Evolutionary conservation across 2,329 filamentous ascomycete species (phyloP), one percentile per base, ranked within the genome.

Genomic region (Calcarisporium arbuscula): DNA sequence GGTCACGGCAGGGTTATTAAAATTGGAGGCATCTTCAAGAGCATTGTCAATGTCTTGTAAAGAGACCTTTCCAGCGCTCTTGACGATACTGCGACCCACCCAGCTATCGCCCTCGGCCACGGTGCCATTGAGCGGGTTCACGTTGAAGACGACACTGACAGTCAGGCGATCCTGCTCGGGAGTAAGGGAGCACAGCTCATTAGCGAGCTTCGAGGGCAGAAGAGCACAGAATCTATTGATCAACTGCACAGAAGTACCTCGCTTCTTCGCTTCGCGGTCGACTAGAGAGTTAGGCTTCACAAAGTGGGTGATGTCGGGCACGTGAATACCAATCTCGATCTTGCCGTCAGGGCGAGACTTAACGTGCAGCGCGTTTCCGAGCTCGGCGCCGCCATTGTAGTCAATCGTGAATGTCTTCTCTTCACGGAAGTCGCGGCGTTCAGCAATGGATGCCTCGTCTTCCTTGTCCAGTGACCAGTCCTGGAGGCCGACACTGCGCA

Each of bases 231-330:
- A 67, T 22, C 88, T 81, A 67, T 95, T 92, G 65, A 95, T 83
- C 44, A 98, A 72, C 55, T 96, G 94, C 17, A 98, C 92, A 22
- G 88, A 89, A 38, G 89, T 96, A 41, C 90, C 90, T 46, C 92
- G 86, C 73, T 96, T 98, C 76, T 92, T 95, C 9, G 92, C 92
- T 64, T 98, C 92, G 30, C 92, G 83, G 53, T 98, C 92, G 32
- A 96, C 89, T 29, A 96, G 76, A 12, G 89, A 95, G 67, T 94
- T 94, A 30, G 82, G 73, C 72, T 96, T 96, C 58, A 98, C 86
- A 56, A 98, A 98, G 64, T 98, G 87, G 41, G 92, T 82, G 47
- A 96, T 82, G 60, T 98, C 92, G 20, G 90, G 80, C 54, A 98
- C 85, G 62, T 98, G 92, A 38, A 96, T 79, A 65, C 89, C 92